These are phyloP conservation scores for Boletus barrowsii DNA, from an alignment of 768 basidiomycete genomes.

Conservation along the genomic window DNA sequence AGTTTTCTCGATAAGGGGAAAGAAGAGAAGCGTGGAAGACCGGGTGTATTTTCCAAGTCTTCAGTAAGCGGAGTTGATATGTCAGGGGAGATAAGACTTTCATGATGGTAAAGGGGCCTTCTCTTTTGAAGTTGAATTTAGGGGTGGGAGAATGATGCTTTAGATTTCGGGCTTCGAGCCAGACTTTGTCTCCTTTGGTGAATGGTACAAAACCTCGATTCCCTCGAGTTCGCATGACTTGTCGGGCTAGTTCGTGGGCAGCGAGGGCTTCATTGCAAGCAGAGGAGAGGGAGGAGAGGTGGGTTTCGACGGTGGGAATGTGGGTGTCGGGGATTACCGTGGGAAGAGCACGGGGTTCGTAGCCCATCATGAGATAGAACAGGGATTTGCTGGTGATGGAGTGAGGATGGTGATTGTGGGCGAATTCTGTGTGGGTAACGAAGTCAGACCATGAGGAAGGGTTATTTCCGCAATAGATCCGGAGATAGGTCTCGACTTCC, in stretches of 20 bases:
- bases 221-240: not conserved
- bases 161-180: too few species aligned
- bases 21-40: not conserved
- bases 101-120: not conserved
- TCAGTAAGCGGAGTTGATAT: not conserved
- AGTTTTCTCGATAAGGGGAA: not conserved
- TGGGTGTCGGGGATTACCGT: not conserved
- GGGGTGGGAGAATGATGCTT: not conserved
- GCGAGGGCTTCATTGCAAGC: too few species aligned
- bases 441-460: not conserved
- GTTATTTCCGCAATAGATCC: not conserved
- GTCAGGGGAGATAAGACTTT: not conserved
- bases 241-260: not conserved
- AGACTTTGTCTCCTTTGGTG: too few species aligned
- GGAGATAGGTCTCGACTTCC: not conserved
- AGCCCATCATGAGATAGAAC: not conserved
- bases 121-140: not conserved
- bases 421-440: not conserved
- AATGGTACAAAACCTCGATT: not conserved
- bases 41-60: not conserved
- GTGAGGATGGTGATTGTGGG: not conserved
- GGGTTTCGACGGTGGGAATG: not conserved
- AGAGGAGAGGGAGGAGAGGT: not conserved
- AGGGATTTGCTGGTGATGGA: not conserved
- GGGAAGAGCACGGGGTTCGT: not conserved